These are phyloP conservation scores for Paramecium pentaurelia DNA, from an alignment of 73 alveolate genomes.

Conservation along the genomic window DNA sequence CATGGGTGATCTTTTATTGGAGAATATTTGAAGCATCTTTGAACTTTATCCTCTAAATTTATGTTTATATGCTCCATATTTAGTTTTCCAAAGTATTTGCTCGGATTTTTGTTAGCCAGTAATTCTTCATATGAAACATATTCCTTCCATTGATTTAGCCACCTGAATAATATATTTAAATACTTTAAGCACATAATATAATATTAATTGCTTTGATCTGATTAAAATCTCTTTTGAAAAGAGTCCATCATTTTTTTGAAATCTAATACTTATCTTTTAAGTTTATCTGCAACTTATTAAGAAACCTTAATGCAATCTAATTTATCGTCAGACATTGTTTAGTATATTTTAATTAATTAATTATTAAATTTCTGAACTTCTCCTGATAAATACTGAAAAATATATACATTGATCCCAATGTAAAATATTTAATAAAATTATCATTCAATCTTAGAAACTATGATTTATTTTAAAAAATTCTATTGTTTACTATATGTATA, in stretches of 20 bases:
- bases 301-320: neutral
- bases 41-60: neutral
- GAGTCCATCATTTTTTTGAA: neutral
- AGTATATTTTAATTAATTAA: neutral
- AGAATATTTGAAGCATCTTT: neutral
- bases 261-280: neutral
- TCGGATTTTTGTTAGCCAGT: neutral
- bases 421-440: neutral
- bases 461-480: too few species aligned
- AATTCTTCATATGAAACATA: slow-evolving; percentile 6
- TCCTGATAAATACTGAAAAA: neutral
- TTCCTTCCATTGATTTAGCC: slow-evolving; percentile 24
- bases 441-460: neutral
- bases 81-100: slow-evolving; percentile 11
- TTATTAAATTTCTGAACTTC: neutral
- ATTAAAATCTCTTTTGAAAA: neutral
- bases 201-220: neutral
- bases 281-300: neutral
- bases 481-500: too few species aligned
- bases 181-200: slow-evolving; percentile 16
- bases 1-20: slow-evolving; percentile 33
- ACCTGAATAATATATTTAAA: neutral
- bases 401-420: neutral
- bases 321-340: neutral
- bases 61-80: neutral